Conservation (phyloP, 495 filamentous ascomycete genomes). For the Aspergillus conjunctus region DNA sequence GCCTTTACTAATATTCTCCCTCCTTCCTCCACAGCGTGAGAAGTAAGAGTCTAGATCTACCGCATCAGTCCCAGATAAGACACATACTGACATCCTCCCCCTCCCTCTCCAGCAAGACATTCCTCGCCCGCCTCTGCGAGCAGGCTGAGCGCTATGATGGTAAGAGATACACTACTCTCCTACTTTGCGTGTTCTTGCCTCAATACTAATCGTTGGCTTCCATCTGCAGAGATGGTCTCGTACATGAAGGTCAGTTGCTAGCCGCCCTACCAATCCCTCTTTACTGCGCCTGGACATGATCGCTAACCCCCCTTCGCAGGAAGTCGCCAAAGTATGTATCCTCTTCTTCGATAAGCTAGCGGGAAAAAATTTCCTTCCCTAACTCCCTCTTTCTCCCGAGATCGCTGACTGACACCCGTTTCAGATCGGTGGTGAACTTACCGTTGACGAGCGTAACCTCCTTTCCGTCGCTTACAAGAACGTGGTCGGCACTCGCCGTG, state of each 20-base stretch:
- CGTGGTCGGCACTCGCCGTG: slow-evolving; percentile 97
- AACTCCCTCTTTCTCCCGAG: slow-evolving; percentile 9
- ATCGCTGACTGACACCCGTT: slow-evolving; percentile 29
- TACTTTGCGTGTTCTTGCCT: slow-evolving; percentile 2
- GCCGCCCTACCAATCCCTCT: slow-evolving; percentile 4
- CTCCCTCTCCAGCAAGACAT: slow-evolving; percentile 83
- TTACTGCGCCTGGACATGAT: slow-evolving; percentile 22
- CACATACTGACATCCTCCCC: slow-evolving; percentile 39
- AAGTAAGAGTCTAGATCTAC: slow-evolving; percentile 60
- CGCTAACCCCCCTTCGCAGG: slow-evolving; percentile 56
- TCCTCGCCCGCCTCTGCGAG: slow-evolving; percentile 99
- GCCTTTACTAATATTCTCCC: slow-evolving; percentile 28
- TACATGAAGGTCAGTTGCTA: slow-evolving; percentile 88
- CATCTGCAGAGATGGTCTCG: slow-evolving; percentile 86
- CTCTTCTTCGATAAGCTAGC: slow-evolving; percentile 4
- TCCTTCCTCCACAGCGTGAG: slow-evolving; percentile 66
- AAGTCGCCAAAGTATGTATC: slow-evolving; percentile 89
- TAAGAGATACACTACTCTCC: slow-evolving; percentile 47
- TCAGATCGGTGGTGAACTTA: slow-evolving; percentile 85
- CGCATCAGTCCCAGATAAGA: slow-evolving; percentile 24
- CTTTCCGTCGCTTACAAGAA: slow-evolving; percentile 99
- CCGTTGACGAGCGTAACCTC: slow-evolving; percentile 98
- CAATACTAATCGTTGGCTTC: slow-evolving; percentile 30
- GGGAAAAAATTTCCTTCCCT: slow-evolving; percentile 2
- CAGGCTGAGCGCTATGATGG: slow-evolving; percentile 99